These are phyloP conservation scores for Akanthomyces dipterigenus DNA, from an alignment of 2,329 filamentous ascomycete genomes.

Conservation along the genomic window DNA sequence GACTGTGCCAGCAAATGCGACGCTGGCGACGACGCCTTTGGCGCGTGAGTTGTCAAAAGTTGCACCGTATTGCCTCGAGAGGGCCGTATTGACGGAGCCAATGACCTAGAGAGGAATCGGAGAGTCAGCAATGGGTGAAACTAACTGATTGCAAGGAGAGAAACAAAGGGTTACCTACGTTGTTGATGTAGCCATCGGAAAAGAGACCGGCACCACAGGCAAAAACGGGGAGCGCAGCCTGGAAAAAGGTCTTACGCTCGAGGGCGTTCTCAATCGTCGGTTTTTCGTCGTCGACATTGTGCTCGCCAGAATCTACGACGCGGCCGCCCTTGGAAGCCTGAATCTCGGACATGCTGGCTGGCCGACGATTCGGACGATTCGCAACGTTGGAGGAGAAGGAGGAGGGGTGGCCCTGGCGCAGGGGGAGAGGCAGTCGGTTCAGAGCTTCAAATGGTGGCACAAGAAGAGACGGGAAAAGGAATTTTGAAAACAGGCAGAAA, in stretches of 20 bases:
- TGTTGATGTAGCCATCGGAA: slow-evolving; percentile 88
- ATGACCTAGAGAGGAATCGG: slow-evolving; percentile 56
- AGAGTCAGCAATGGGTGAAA: neutral
- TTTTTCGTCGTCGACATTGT: neutral
- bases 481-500: neutral
- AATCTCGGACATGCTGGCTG: slow-evolving; percentile 7
- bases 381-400: too few species aligned
- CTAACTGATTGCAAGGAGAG: neutral
- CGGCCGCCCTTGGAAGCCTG: slow-evolving; percentile 5
- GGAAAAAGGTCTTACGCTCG: slow-evolving; percentile 11
- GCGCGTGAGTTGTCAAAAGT: slow-evolving; percentile 64
- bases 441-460: neutral
- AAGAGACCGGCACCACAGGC: slow-evolving; percentile 88
- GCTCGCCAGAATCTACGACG: neutral
- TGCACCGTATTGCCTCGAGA: slow-evolving; percentile 59
- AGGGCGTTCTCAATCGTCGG: neutral
- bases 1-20: slow-evolving; percentile 82
- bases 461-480: neutral
- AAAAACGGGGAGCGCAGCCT: slow-evolving; percentile 56
- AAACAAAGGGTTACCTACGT: slow-evolving; percentile 40
- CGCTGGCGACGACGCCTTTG: slow-evolving; percentile 68
- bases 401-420: neutral
- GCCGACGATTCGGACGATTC: neutral
- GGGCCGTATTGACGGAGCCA: slow-evolving; percentile 75
- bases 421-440: neutral